A percentile compares a stretch with the other conserved stretches of the same genome.
Conservation (phyloP, 140 eudicot species). For the Bidens hawaiensis region DNA sequence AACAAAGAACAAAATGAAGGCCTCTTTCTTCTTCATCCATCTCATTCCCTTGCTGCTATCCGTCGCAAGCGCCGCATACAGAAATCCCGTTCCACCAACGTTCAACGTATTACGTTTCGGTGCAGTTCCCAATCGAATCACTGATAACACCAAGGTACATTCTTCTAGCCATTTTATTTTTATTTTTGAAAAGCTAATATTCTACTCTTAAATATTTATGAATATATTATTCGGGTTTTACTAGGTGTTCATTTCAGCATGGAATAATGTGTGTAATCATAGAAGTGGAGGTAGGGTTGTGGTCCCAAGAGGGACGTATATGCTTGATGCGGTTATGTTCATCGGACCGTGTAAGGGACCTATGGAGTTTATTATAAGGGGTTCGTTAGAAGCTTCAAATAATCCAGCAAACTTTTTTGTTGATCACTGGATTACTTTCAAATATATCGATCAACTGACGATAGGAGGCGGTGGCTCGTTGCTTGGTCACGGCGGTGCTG, state of each 20-base stretch:
- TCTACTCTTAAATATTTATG: background rate
- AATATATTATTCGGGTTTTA: background rate
- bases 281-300: slow-evolving; percentile 26
- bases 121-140: slow-evolving; percentile 33
- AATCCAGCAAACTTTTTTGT: slow-evolving; percentile 15
- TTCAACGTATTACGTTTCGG: slow-evolving; percentile 46
- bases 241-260: slow-evolving; percentile 57
- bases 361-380: slow-evolving; percentile 28
- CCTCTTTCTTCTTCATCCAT: slow-evolving; percentile 22
- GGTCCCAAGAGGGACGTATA: slow-evolving; percentile 39
- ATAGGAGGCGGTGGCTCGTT: slow-evolving; percentile 56
- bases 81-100: background rate
- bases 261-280: slow-evolving; percentile 49
- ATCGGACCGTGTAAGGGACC: slow-evolving; percentile 47
- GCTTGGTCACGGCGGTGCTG: slow-evolving; percentile 46
- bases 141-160: slow-evolving; percentile 39
- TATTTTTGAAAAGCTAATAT: too few species aligned
- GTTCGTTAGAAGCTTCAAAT: slow-evolving; percentile 39
- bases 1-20: background rate
- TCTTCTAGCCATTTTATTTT: background rate
- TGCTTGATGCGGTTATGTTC: slow-evolving; percentile 35
- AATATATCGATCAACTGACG: slow-evolving; percentile 31
- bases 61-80: slow-evolving; percentile 12
- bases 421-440: slow-evolving; percentile 55
- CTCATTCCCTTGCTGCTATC: slow-evolving; percentile 26